Evolutionary conservation across 805 yeast genomes (phyloP), one percentile per base, ranked within the genome.

Genomic region (Jamesozyma piceae): DNA sequence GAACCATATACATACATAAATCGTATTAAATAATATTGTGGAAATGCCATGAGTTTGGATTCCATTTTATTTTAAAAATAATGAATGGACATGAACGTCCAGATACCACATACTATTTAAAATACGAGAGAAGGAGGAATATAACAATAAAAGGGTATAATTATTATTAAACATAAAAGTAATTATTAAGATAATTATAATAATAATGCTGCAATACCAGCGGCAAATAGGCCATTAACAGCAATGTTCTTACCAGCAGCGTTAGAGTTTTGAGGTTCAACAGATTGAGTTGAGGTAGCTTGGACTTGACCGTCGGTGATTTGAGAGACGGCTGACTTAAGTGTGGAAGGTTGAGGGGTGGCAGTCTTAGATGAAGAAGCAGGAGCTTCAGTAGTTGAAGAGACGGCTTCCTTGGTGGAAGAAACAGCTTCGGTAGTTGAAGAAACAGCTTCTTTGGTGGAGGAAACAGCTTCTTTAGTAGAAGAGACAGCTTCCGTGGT

Each of bases 201-300:
- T 35, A 48, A 37, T 15, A 45, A 37, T 36, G 51, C 51, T 21
- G 51, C 51, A 11, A 40, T 38, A 40, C 46, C 51, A 11, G 42
- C 42, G 32, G 33, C 28, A 11, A 40, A 30, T 8, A 39, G n/a
- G 27, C 42, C 42, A 13, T 17, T 20, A 24, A 28, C 22, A 38
- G 46, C 42, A 28, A 41, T 43, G 36, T 42, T 43, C 22, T 35
- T 14, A 33, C 40, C 45, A 11, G 39, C 44, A 24, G 41, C 39
- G 15, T 11, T 19, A 18, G 9, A 10, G 13, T 28, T n/a, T n/a
- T 30, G 36, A 19, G 47, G 39, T 35, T 37, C 37, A 35, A 38
- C 42, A 27, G 46, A 30, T 5, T 42, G 38, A 19, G 45, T 17
- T 4, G 36, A 30, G 19, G 47, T 33, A 15, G 41, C 41, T 45